phyloP scores from a whole-genome alignment of 257 asterid genomes.

The Solanum bukasovii region DNA sequence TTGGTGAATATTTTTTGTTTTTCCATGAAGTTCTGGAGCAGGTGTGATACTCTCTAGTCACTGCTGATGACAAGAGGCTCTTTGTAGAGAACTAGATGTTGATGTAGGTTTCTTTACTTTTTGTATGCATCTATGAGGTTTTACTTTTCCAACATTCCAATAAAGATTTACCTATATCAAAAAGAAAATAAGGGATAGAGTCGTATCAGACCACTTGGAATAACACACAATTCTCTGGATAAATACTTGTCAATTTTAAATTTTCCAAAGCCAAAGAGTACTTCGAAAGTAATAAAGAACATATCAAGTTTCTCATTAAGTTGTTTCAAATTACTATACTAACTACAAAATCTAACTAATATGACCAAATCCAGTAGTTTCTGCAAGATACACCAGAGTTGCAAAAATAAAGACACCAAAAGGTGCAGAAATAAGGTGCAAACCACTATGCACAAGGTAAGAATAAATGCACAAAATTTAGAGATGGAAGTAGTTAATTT shows the following conservation, averaged over 20 bases:
- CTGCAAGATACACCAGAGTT: not conserved
- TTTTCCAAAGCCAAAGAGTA: not conserved
- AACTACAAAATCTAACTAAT: not conserved
- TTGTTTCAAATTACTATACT: not conserved
- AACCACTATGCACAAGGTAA: not conserved
- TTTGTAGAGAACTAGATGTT: not conserved
- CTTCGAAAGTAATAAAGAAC: not conserved
- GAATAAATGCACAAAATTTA: not conserved
- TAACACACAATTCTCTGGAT: not conserved
- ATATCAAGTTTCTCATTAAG: not conserved
- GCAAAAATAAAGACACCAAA: not conserved
- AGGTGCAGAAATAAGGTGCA: not conserved
- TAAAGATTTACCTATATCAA: not conserved
- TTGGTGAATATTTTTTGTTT: not conserved
- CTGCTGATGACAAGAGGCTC: not conserved
- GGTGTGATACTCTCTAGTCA: not conserved
- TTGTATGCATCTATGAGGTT: not conserved
- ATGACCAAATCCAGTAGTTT: not conserved
- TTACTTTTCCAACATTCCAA: not conserved
- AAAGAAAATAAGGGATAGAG: not conserved
- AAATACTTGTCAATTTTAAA: not conserved
- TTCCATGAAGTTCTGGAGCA: not conserved
- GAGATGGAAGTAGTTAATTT: not conserved
- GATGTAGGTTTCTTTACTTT: not conserved
- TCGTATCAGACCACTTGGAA: not conserved